phyloP scores from a whole-genome alignment of 768 basidiomycete species.

The Pleurotus tuoliensis region DNA sequence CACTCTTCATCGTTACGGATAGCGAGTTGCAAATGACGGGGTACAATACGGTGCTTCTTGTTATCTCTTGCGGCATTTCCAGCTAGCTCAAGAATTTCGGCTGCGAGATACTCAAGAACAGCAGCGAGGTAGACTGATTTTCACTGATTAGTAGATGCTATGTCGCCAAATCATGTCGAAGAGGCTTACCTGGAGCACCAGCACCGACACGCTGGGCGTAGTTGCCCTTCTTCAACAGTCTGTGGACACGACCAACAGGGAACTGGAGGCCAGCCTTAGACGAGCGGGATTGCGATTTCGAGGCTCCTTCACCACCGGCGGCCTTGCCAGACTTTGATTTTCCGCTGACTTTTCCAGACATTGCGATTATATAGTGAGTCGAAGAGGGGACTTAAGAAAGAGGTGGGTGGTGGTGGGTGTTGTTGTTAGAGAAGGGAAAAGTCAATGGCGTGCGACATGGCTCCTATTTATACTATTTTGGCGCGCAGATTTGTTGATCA shows the following conservation, averaged over 20 bases:
- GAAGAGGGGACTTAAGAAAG: slow-evolving; percentile 15
- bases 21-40: slow-evolving; percentile 77
- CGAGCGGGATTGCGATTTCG: slow-evolving; percentile 54
- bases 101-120: slow-evolving; percentile 77
- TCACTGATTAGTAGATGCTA: too few relatives aligned
- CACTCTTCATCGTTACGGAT: slow-evolving; percentile 79
- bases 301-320: slow-evolving; percentile 28
- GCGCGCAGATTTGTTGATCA: slow-evolving; percentile 22
- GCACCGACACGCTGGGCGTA: slow-evolving; percentile 74
- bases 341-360: slow-evolving; percentile 39
- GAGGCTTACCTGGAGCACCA: slow-evolving; percentile 56
- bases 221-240: slow-evolving; percentile 71
- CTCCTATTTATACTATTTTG: slow-evolving; percentile 22
- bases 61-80: slow-evolving; percentile 69
- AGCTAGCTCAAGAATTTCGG: slow-evolving; percentile 80
- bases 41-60: slow-evolving; percentile 82
- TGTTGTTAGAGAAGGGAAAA: slow-evolving; percentile 8
- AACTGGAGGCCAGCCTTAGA: slow-evolving; percentile 61
- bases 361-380: slow-evolving; percentile 13
- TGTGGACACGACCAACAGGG: slow-evolving; percentile 80
- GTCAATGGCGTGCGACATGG: not conserved
- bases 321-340: slow-evolving; percentile 51
- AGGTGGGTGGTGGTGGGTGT: slow-evolving; percentile 13
- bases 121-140: slow-evolving; percentile 69
- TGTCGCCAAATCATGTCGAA: not conserved